Percentiles rank a stretch among this genome's conserved stretches.
phyloP scores from a whole-genome alignment of 805 yeast species.

The Priceomyces carsonii region DNA sequence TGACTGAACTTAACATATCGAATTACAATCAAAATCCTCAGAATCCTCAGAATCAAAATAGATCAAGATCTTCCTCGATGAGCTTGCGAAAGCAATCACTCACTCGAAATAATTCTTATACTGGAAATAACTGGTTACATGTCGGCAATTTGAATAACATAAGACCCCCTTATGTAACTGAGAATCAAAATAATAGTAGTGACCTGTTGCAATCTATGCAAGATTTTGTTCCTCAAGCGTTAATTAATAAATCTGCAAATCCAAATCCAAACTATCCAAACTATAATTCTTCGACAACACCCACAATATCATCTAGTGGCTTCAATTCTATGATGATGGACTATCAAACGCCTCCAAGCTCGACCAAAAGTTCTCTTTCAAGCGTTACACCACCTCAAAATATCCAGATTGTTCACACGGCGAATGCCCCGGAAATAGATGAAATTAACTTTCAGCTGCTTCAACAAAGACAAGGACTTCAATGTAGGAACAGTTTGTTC shows the following conservation, averaged over 20 bases:
- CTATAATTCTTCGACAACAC: conserved; percentile 7
- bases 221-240: conserved; percentile 44
- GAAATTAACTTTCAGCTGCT: conserved; percentile 26
- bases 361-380: conserved; percentile 32
- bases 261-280: too few species aligned
- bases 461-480: conserved; percentile 20
- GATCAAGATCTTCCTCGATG: conserved; percentile 38
- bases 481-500: conserved; percentile 23
- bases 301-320: conserved; percentile 13
- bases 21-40: conserved; percentile 23
- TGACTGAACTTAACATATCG: conserved; percentile 39
- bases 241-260: conserved; percentile 32
- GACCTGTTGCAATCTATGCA: conserved; percentile 46
- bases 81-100: conserved; percentile 44
- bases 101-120: conserved; percentile 41
- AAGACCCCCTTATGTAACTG: conserved; percentile 22
- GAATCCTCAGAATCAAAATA: conserved; percentile 15
- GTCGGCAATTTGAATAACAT: conserved; percentile 41
- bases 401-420: conserved; percentile 11
- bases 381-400: conserved; percentile 11
- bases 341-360: conserved; percentile 40
- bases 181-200: conserved; percentile 28
- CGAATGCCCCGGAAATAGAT: conserved; percentile 26
- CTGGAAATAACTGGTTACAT: conserved; percentile 42
- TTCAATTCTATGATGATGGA: conserved; percentile 42